These are phyloP conservation scores for Aureobasidium vineae DNA, from an alignment of 2,329 filamentous ascomycete species.

Conservation along the genomic window DNA sequence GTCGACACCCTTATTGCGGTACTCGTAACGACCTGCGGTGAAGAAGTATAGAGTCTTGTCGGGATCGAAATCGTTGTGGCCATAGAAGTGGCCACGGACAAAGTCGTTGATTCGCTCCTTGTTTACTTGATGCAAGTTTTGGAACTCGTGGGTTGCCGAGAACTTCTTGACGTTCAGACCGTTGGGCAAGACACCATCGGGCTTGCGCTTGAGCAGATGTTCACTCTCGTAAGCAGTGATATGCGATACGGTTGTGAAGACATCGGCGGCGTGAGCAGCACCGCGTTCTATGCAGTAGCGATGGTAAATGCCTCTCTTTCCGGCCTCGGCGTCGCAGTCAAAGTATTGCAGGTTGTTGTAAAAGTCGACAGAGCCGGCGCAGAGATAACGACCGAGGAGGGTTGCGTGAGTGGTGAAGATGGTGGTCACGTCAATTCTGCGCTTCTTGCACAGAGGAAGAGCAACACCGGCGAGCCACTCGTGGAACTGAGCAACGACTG, in stretches of 20 bases:
- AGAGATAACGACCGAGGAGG: slow-evolving; percentile 90
- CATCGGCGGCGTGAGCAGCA: slow-evolving; percentile 86
- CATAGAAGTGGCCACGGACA: slow-evolving; percentile 96
- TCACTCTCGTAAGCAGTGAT: slow-evolving; percentile 99
- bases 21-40: slow-evolving; percentile 95
- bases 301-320: slow-evolving; percentile 98
- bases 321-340: slow-evolving; percentile 93
- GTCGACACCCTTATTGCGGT: slow-evolving; percentile 96
- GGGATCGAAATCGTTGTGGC: slow-evolving; percentile 93
- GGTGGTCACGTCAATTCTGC: slow-evolving; percentile 92
- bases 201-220: slow-evolving; percentile 90
- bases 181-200: slow-evolving; percentile 93
- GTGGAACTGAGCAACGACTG: slow-evolving; percentile 97
- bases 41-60: slow-evolving; percentile 98
- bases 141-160: slow-evolving; percentile 97
- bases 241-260: slow-evolving; percentile 98
- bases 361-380: slow-evolving; percentile 95
- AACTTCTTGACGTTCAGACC: slow-evolving; percentile 98
- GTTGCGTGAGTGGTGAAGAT: slow-evolving; percentile 99
- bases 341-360: slow-evolving; percentile 99
- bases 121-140: slow-evolving; percentile 93
- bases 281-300: slow-evolving; percentile 97
- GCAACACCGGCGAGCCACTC: slow-evolving; percentile 97
- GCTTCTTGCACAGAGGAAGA: slow-evolving; percentile 85
- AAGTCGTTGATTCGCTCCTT: slow-evolving; percentile 99